phyloP scores from a whole-genome alignment of 2,329 filamentous ascomycete species.

The Penicillium palitans region DNA sequence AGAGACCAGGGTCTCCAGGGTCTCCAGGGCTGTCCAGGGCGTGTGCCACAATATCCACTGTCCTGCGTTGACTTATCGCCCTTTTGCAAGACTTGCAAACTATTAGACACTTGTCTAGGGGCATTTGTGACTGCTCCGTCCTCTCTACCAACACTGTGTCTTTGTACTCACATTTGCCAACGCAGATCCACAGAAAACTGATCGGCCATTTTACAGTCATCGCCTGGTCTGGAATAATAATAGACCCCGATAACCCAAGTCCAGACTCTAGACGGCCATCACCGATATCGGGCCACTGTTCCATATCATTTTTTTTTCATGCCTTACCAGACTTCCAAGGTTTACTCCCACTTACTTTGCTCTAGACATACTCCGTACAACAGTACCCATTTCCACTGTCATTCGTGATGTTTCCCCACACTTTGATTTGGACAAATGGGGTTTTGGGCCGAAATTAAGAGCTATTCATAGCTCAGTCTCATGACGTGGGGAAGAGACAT shows the following conservation, averaged over 20 bases:
- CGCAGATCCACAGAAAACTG: not conserved
- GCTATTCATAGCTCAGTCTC: not conserved
- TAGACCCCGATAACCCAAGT: not conserved
- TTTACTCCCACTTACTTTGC: not conserved
- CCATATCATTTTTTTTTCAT: too few species aligned
- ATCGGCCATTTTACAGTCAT: not conserved
- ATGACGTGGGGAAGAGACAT: slow-evolving; percentile 1
- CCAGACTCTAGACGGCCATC: not conserved
- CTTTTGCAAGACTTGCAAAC: not conserved
- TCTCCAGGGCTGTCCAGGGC: too few species aligned
- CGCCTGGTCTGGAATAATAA: not conserved
- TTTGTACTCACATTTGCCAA: not conserved
- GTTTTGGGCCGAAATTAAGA: not conserved
- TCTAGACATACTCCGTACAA: not conserved
- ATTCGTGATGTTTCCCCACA: slow-evolving; percentile 30
- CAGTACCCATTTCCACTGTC: slow-evolving; percentile 5
- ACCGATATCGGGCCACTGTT: not conserved
- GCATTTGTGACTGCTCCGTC: not conserved
- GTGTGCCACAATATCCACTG: not conserved
- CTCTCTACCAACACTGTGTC: too few species aligned
- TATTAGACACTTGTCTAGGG: not conserved
- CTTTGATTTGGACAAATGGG: slow-evolving; percentile 5
- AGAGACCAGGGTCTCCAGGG: not conserved
- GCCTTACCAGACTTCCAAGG: not conserved
- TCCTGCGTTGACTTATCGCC: too few species aligned